Conservation (phyloP, 2,329 filamentous ascomycete species). For the Fusarium verrucosum region DNA sequence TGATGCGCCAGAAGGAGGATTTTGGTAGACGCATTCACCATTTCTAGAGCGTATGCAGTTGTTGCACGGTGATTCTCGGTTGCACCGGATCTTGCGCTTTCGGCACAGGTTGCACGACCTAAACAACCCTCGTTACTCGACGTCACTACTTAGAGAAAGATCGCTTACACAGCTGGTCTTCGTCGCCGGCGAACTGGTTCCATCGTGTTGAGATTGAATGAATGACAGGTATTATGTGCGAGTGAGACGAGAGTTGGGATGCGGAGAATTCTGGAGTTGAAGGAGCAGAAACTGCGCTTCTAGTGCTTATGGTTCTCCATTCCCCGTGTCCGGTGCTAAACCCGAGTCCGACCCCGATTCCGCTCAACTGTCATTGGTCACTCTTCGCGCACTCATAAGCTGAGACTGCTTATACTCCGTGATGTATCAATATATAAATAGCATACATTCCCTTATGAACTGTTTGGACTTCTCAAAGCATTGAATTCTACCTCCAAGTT, state of each 20-base stretch:
- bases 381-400: rapidly evolving
- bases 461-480: not conserved
- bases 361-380: not conserved
- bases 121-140: not conserved
- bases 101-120: constrained; percentile 56
- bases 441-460: not conserved
- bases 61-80: constrained; percentile 53
- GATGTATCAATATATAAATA: not conserved
- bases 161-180: constrained; percentile 44
- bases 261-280: not conserved
- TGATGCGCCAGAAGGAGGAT: constrained; percentile 2
- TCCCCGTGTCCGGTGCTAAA: not conserved
- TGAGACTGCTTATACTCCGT: not conserved
- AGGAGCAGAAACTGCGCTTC: constrained; percentile 6
- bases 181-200: constrained; percentile 40
- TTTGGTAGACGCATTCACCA: constrained; percentile 49
- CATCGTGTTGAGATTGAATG: not conserved
- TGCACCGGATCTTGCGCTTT: constrained; percentile 56
- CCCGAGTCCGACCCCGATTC: not conserved
- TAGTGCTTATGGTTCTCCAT: constrained; percentile 5
- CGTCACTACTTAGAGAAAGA: not conserved
- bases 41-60: constrained; percentile 54
- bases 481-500: rapidly evolving
- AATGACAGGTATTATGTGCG: no score
- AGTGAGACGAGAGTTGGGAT: not conserved